Evolutionary conservation across 208 protist genomes (phyloP), one percentile per base, ranked within the genome.

Genomic region (Tritrichomonas musculus): DNA sequence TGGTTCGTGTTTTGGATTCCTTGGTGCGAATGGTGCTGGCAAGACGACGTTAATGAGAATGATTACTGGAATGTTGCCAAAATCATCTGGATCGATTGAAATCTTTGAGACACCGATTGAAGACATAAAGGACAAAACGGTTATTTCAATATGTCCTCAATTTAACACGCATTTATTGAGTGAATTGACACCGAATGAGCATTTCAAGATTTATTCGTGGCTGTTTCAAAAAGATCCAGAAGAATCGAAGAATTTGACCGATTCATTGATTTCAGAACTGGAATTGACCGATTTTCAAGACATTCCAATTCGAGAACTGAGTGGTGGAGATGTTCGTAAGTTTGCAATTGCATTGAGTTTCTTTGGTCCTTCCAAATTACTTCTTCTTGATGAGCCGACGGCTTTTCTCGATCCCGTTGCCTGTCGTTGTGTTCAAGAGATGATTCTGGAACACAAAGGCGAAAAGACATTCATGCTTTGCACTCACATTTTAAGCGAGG

Each of bases 21-120:
- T n/a, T n/a, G n/a, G n/a, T n/a, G n/a, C n/a, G n/a, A n/a, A n/a
- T n/a, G n/a, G n/a, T n/a, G n/a, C n/a, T n/a, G 93, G 93, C 30
- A 94, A 94, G 92, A 94, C 93, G 9, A 93, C 93, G n/a, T 84
- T 69, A 30, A 60, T 94, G 0, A 49, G 88, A 17, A 93, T 93
- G 65, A 53, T 94, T 33, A 88, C 64, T 22, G 49, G 53, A 50
- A 36, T 92, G 44, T 75, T 93, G 1, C 47, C 66, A 33, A 50
- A 44, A 22, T 82, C 77, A 50, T 22, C 25, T 25, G 93, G 93
- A 27, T 92, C 92, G 53, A 92, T 92, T 47, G 20, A 92, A 30
- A 66, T 92, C 25, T 27, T 66, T 41, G 50, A 36, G 66, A 39
- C 20, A 8, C n/a, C n/a, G 30, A 92, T 92, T 41, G 20, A 33